Base-by-base conservation (phyloP, 2,329 filamentous ascomycete genomes). In the Apiospora phragmitis region DNA sequence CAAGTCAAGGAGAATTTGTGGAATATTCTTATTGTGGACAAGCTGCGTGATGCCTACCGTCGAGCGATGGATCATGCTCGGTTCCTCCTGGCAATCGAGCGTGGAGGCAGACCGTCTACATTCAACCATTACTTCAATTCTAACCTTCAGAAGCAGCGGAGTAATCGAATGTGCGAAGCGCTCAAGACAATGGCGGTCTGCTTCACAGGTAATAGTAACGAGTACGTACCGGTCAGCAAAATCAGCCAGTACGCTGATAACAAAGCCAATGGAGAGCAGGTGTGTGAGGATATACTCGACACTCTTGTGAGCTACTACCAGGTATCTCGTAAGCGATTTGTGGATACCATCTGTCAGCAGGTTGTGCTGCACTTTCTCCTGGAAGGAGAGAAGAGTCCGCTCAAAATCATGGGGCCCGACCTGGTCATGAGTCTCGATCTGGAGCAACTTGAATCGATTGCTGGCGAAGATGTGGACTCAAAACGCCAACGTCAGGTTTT, bases 11-110 rank as follows among this genome's bases (percentile, higher is more conserved):
- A 51, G 45, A 16, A 29, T 6, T 21, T 68, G 16, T 68, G 67
- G 67, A 73, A 79, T 0, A 78, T 83, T n/a, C 69, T 89, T 1
- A 74, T 92, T 0, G 70, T 83, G 0, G 84, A 88, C 0, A 78
- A 84, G 16, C 78, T 91, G 0, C 70, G 81, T 0, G 73, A 76
- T 0, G 76, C 80, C 0, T 91, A 92, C 72, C 72, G 78, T 5
- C 77, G 74, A 0, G 87, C 88, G 0, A 81, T 89, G 45, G 71
- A 84, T 0, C 85, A 90, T 21, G 81, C 84, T 0, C 72, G 78
- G 0, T 89, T 88, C 42, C 80, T 92, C 0, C 75, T 92, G 0
- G 59, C 80, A 0, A 82, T 89, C 2, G 89, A 91, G 76, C 77
- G 83, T 1, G 74, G 78, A 0, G 81, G 82, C 1, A 83, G 76